A percentile compares a stretch with the other conserved stretches of the same genome.
Evolutionary conservation across 768 basidiomycete species (phyloP).

Genomic region (Tephrocybe sp.): DNA sequence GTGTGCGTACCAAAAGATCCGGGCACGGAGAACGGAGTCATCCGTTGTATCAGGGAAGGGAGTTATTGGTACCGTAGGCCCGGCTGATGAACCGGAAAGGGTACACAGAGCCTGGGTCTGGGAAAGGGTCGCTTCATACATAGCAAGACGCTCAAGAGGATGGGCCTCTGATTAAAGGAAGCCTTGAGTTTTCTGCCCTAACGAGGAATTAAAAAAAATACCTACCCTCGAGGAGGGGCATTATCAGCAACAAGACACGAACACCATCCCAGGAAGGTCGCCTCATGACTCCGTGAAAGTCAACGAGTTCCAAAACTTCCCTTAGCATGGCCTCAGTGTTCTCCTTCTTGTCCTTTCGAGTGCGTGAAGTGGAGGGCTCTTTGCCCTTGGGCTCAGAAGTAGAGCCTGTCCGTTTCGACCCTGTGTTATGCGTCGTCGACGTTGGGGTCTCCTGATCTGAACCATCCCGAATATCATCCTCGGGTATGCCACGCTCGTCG

Average conservation of each 20-base stretch:
- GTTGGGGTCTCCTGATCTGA: slow-evolving; percentile 20
- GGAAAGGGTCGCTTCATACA: slow-evolving; percentile 81
- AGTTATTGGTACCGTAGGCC: slow-evolving; percentile 22
- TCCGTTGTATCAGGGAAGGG: slow-evolving; percentile 52
- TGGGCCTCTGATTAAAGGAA: slow-evolving; percentile 36
- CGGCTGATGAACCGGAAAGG: slow-evolving; percentile 37
- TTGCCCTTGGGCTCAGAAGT: slow-evolving; percentile 20
- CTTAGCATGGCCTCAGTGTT: slow-evolving; percentile 68
- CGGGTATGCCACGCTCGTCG: slow-evolving; percentile 70
- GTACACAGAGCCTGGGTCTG: slow-evolving; percentile 80
- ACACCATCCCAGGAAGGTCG: slow-evolving; percentile 88
- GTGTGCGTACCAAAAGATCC: slow-evolving; percentile 90
- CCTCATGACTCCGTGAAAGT: slow-evolving; percentile 75
- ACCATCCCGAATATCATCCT: slow-evolving; percentile 18
- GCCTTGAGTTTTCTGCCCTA: slow-evolving; percentile 11
- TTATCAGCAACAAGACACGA: slow-evolving; percentile 70
- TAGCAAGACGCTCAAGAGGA: slow-evolving; percentile 51
- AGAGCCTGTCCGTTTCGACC: slow-evolving; percentile 5
- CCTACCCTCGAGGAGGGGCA: slow-evolving; percentile 84
- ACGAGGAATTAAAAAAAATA: not conserved
- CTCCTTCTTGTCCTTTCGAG: slow-evolving; percentile 47
- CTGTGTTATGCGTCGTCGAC: slow-evolving; percentile 3
- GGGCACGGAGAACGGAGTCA: slow-evolving; percentile 65
- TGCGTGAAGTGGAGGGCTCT: slow-evolving; percentile 29
- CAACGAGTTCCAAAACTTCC: slow-evolving; percentile 79